Base-by-base conservation (phyloP, 805 yeast genomes). In the Candida coleopterorum region DNA sequence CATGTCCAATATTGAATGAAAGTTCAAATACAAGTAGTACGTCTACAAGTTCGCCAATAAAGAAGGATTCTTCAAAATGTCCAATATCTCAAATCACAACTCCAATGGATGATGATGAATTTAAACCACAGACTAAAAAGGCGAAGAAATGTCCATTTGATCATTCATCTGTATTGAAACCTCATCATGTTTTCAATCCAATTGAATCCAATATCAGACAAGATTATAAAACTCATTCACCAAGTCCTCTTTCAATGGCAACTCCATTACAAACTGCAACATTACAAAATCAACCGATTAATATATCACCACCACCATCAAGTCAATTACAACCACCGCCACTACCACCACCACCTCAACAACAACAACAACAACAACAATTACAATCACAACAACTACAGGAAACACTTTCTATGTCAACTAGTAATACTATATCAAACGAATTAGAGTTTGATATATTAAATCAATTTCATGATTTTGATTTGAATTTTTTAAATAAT, bases 121-220 rank as follows among this genome's bases (percentile, higher is more conserved):
- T 18, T 3, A 18, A 20, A 37, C 34, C 21, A 25, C 35, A 32
- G 25, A 23, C 6, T 22, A 31, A 26, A 21, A 11, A 20, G 15
- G 50, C 52, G 22, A 46, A 58, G n/a, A 56, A 50, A 38, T 62
- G 65, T 45, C 67, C 67, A 10, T 51, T 60, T 42, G 60, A 56
- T 34, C 64, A 60, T 41, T 27, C 24, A 4, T 11, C 32, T 7
- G 15, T 27, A 12, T 11, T 25, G 16, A 30, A 18, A 17, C 35
- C 31, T 15, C 28, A 6, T 15, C 34, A 32, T 24, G 17, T 16
- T 20, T 35, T 22, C 29, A 28, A 28, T 16, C 28, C 24, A 12
- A 17, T 31, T 14, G 34, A 36, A 18, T 36, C 29, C n/a, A 30
- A 30, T 12, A 30, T 36, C 12, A 31, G 33, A 21, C 28, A 31